Evolutionary conservation across 768 basidiomycete genomes (phyloP).

Genomic region (Clavulina sp.): DNA sequence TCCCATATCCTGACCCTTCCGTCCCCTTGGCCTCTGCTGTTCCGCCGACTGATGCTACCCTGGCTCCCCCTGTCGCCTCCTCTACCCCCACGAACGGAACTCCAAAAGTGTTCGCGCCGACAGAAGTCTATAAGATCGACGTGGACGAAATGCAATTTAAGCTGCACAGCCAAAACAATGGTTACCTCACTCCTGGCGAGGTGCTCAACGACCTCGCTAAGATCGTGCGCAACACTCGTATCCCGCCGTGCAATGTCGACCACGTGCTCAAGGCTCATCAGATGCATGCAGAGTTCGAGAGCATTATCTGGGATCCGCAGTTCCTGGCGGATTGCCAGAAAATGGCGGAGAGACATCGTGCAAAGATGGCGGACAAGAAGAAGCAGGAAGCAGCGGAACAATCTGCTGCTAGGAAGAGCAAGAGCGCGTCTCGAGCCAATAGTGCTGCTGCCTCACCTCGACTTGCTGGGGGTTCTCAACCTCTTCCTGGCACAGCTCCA

Average conservation of each 20-base stretch:
- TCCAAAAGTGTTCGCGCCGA: conserved; percentile 18
- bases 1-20: no score
- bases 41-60: conserved; percentile 8
- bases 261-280: conserved; percentile 67
- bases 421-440: no score
- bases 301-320: conserved; percentile 68
- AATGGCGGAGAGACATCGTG: conserved; percentile 57
- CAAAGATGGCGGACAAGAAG: conserved; percentile 30
- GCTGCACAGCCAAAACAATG: conserved; percentile 64
- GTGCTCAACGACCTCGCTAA: conserved; percentile 49
- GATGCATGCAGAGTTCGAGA: conserved; percentile 73
- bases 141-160: conserved; percentile 79
- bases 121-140: conserved; percentile 62
- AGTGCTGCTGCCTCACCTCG: no score
- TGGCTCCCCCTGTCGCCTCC: conserved; percentile 16
- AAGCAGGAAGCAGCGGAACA: conserved; percentile 21
- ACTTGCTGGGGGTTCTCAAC: no score
- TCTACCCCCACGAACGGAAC: conserved; percentile 22
- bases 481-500: no score
- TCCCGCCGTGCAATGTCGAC: conserved; percentile 65
- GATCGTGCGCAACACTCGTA: conserved; percentile 36
- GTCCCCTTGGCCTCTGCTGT: neutral
- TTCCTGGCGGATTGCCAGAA: conserved; percentile 72
- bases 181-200: conserved; percentile 73
- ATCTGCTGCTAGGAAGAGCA: no score